These are phyloP conservation scores for Arachis stenosperma DNA, from an alignment of 306 rosid genomes.

Conservation along the genomic window DNA sequence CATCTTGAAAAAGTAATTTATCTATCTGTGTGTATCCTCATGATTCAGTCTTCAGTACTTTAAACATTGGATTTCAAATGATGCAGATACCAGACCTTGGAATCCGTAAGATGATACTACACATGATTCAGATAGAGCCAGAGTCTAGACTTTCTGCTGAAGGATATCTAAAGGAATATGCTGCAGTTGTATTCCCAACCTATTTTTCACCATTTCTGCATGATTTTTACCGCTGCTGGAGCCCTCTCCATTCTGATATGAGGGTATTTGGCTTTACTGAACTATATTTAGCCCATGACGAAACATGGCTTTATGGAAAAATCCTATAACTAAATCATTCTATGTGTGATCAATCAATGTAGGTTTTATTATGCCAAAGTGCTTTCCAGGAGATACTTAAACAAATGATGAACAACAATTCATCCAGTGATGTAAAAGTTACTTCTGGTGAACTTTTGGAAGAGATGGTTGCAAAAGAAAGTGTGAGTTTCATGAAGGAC, in stretches of 20 bases:
- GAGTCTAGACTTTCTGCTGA: constrained; percentile 88
- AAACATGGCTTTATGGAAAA: background rate
- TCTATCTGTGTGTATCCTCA: constrained; percentile 18
- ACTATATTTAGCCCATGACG: constrained; percentile 10
- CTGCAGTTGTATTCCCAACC: constrained; percentile 75
- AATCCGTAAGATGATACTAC: constrained; percentile 87
- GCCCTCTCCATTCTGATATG: constrained; percentile 89
- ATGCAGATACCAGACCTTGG: constrained; percentile 93
- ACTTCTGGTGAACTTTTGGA: constrained; percentile 52
- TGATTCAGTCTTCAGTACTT: constrained; percentile 21
- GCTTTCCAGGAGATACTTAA: constrained; percentile 89
- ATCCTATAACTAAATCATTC: constrained; percentile 16
- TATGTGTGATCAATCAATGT: constrained; percentile 32
- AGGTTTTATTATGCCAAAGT: constrained; percentile 91
- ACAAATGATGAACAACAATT: constrained; percentile 73
- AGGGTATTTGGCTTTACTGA: constrained; percentile 58
- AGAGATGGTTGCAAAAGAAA: constrained; percentile 62
- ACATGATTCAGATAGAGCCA: constrained; percentile 96
- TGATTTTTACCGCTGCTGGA: constrained; percentile 91
- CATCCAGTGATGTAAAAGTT: constrained; percentile 50
- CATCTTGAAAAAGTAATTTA: constrained; percentile 83
- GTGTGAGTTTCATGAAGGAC: constrained; percentile 55
- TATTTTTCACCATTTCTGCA: constrained; percentile 93
- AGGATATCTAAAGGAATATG: constrained; percentile 79
- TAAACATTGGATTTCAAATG: constrained; percentile 32